Base-by-base conservation (phyloP, 306 rosid species). In the Ziziphus jujuba region DNA sequence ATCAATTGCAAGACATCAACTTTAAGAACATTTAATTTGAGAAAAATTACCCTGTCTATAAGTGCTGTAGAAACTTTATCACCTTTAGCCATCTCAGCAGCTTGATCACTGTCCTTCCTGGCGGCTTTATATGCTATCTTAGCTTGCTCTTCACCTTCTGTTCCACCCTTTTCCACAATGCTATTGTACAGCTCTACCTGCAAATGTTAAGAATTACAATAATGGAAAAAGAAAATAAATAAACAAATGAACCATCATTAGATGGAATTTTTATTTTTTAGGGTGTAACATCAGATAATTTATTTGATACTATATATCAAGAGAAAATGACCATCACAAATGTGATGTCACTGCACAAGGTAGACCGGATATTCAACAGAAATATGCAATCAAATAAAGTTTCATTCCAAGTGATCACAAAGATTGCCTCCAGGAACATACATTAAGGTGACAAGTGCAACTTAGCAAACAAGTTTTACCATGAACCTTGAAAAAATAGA, bases 181-280 rank as follows among this genome's bases (percentile, higher is more conserved):
- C 91, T 88, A 71, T 93, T 90, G 75, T 93, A 93, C 66, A 93
- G 96, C 61, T 93, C 93, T 72, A 93, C 81, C 98, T 93, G 84
- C 31, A 76, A 72, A 66, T 60, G 74, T 35, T 14, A 80, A 65
- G 9, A 43, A 65, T 24, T 22, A 63, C 16, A 17, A 13, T 23
- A 14, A 15, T 20, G 23, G 31, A 54, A 51, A 24, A 31, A n/a
- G 5, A n/a, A 71, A 25, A 20, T 7, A 4, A 28, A 28, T 28
- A 28, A 40, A 8, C 6, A 17, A 9, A 33, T 35, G 4, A 44
- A 59, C 17, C 64, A 7, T 21, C 15, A 31, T 9, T 0, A 17
- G 48, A 59, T 20, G 20, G 7, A 40, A 8, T 40, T 40, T 40
- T 40, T 8, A 40, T 40, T 10, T 10, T 2, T 4, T 40, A 40